phyloP scores from a whole-genome alignment of 352 stramenopile species.

The Thraustochytrium striatum region DNA sequence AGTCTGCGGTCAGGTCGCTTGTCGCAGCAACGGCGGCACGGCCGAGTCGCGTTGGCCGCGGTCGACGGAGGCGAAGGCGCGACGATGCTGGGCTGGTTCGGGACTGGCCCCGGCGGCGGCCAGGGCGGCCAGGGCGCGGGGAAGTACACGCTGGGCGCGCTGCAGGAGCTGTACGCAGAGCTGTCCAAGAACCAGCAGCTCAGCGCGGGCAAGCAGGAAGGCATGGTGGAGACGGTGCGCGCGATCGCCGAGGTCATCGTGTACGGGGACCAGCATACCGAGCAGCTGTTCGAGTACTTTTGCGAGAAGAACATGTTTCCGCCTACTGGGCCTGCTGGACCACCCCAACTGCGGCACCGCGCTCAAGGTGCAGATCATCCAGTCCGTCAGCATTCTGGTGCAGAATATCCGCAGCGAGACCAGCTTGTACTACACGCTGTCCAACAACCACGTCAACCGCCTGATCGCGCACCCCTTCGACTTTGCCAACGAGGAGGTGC shows the following conservation, averaged over 20 bases:
- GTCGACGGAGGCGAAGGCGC: neutral
- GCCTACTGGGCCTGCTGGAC: constrained; percentile 44
- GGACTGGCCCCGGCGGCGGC: neutral
- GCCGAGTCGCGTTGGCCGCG: too few relatives aligned
- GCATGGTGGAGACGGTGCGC: constrained; percentile 48
- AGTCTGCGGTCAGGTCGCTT: too few relatives aligned
- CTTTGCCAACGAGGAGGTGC: constrained; percentile 54
- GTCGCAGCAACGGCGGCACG: too few relatives aligned
- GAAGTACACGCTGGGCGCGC: constrained; percentile 7
- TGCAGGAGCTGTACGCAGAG: constrained; percentile 39
- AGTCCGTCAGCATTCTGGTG: constrained; percentile 55
- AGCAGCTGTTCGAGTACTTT: constrained; percentile 56
- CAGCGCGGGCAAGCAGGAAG: neutral
- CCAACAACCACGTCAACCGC: constrained; percentile 55
- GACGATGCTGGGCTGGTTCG: neutral
- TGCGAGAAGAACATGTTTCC: constrained; percentile 52
- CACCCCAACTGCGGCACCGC: constrained; percentile 41
- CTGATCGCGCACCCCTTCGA: constrained; percentile 51
- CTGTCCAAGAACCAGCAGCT: constrained; percentile 40
- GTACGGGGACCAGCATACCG: constrained; percentile 52
- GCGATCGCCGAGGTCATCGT: constrained; percentile 50
- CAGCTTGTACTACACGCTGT: constrained; percentile 48
- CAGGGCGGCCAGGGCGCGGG: neutral
- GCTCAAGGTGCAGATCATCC: constrained; percentile 54
- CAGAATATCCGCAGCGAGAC: constrained; percentile 54